Base-by-base conservation (phyloP, 2,329 filamentous ascomycete species). In the Aspergillus alliaceus region DNA sequence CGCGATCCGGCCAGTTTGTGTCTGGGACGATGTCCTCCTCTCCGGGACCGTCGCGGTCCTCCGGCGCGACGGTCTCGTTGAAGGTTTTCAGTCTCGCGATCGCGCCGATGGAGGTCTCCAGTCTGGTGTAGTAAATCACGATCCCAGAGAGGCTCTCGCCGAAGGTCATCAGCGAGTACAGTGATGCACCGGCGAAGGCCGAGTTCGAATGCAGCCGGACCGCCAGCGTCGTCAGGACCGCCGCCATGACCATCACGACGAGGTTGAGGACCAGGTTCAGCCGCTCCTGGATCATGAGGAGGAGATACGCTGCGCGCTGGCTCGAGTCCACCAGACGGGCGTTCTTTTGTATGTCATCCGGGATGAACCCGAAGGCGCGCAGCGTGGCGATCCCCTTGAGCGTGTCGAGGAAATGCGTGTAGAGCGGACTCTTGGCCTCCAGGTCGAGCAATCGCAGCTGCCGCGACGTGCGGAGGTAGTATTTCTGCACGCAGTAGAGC, bases 241-340 rank as follows among this genome's bases (percentile, higher is more conserved):
- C 64, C 1, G 75, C 76, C 2, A 78, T 54, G 14, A 40, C 20
- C n/a, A 24, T 24, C 6, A 40, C 37, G 14, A 40, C 37, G 5
- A 79, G 60, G 42, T 77, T 70, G 6, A 79, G 64, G 0, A 76
- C 73, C 1, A 79, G 62, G 0, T 68, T 72, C 3, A 79, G 68
- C 73, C 74, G 76, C 24, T 65, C 59, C 52, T 76, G 75, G 4
- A 72, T 61, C 18, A 66, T 65, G 15, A 58, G 60, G 1, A 76
- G 63, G 7, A 76, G 68, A 53, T 76, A 77, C n/a, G 62, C 66
- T 9, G 73, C 69, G 42, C 64, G 62, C 51, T 75, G 74, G 6
- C 70, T 72, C 5, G 57, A 48, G 37, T 73, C 67, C 2, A 81
- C 66, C 0, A 74, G 67, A 2, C 59, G 53, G 44, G 52, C 31